Evolutionary conservation across 1,139 yeast species (phyloP).

Genomic region (Cylindricascospora bacillispora): DNA sequence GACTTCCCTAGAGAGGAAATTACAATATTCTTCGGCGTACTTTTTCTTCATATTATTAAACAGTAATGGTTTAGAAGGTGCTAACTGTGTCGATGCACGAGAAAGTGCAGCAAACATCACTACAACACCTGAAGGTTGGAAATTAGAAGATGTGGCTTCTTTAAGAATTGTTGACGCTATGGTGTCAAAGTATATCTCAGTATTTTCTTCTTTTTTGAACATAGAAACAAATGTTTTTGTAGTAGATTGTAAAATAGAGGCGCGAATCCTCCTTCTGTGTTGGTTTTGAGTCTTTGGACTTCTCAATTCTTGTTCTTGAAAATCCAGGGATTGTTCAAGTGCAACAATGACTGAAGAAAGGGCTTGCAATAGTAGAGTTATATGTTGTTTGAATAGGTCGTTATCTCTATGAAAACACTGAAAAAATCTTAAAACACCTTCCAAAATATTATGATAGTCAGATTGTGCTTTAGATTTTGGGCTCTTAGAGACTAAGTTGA

Average conservation of each 20-base stretch:
- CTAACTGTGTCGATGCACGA: constrained; percentile 29
- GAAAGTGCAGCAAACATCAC: constrained; percentile 33
- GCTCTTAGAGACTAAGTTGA: constrained; percentile 18
- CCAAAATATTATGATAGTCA: constrained; percentile 22
- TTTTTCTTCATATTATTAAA: constrained; percentile 21
- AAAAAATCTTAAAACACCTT: constrained; percentile 20
- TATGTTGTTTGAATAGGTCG: constrained; percentile 6
- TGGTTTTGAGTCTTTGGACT: constrained; percentile 20
- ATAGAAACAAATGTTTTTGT: constrained; percentile 15
- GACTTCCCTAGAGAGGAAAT: constrained; percentile 30
- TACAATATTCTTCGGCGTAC: constrained; percentile 13
- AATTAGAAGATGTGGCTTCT: constrained; percentile 9
- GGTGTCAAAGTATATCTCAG: constrained; percentile 4
- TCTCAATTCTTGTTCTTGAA: constrained; percentile 14
- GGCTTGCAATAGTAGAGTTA: constrained; percentile 12
- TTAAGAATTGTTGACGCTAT: constrained; percentile 8
- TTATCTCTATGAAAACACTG: constrained; percentile 8
- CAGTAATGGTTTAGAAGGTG: constrained; percentile 32
- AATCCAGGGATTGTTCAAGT: constrained; percentile 16
- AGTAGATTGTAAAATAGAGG: constrained; percentile 33
- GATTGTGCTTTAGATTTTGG: constrained; percentile 19
- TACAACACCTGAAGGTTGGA: constrained; percentile 23
- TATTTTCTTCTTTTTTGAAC: constrained; percentile 9
- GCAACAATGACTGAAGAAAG: constrained; percentile 13
- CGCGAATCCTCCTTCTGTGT: constrained; percentile 39